Evolutionary conservation across 2,329 filamentous ascomycete species (phyloP).

Genomic region (Talaromyces sp.): DNA sequence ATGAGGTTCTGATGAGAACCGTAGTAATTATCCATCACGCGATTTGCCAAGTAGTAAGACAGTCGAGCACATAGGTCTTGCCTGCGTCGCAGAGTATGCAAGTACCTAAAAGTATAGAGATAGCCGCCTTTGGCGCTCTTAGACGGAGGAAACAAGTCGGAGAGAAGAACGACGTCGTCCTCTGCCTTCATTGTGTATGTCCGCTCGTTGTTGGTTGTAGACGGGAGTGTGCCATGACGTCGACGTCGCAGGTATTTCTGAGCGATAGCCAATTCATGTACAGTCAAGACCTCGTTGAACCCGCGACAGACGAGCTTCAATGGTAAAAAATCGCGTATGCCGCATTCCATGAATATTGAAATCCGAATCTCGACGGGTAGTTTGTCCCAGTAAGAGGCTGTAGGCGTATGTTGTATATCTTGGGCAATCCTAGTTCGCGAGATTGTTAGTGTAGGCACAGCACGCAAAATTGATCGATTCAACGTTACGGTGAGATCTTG

Average conservation of each 20-base stretch:
- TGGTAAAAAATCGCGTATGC: slow-evolving; percentile 34
- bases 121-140: slow-evolving; percentile 36
- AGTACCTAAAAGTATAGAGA: slow-evolving; percentile 41
- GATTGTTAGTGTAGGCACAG: not conserved
- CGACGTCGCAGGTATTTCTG: slow-evolving; percentile 41
- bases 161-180: slow-evolving; percentile 43
- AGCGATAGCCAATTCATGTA: slow-evolving; percentile 40
- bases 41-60: slow-evolving; percentile 41
- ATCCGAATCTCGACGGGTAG: slow-evolving; percentile 43
- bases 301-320: slow-evolving; percentile 40
- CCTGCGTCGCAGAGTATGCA: slow-evolving; percentile 35
- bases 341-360: slow-evolving; percentile 40
- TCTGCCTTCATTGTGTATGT: slow-evolving; percentile 41
- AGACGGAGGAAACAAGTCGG: slow-evolving; percentile 41
- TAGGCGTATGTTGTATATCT: not conserved
- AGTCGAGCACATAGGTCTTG: slow-evolving; percentile 39
- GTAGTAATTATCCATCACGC: slow-evolving; percentile 39
- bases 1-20: slow-evolving; percentile 31
- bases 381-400: slow-evolving; percentile 36
- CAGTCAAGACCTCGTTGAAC: slow-evolving; percentile 35
- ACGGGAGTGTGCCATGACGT: slow-evolving; percentile 42
- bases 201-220: slow-evolving; percentile 33
- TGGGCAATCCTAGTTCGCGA: not conserved
- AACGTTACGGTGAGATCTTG: slow-evolving; percentile 20
- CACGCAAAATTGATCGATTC: not conserved